A percentile compares a stretch with the other conserved stretches of the same genome.
phyloP scores from a whole-genome alignment of 176 grass and related monocot species.

The Tillandsia leiboldiana region DNA sequence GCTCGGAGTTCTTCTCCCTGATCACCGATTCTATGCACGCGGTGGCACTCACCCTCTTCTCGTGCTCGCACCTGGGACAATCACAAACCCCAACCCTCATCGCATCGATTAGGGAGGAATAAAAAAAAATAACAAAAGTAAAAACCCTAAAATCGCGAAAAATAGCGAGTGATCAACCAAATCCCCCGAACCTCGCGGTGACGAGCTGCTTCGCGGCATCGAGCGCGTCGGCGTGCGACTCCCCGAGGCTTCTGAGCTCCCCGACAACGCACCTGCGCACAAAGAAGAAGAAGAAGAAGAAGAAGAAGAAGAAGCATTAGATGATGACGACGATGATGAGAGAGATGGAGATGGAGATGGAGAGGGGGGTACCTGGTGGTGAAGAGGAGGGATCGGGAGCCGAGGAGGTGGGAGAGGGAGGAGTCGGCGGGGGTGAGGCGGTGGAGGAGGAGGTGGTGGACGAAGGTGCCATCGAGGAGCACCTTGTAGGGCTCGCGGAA shows the following conservation, averaged over 20 bases:
- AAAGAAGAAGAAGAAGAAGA: neutral
- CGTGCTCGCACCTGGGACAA: constrained; percentile 63
- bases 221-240: constrained; percentile 35
- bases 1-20: constrained; percentile 50
- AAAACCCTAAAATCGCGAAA: neutral
- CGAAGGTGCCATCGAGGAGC: constrained; percentile 62
- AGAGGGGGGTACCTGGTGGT: constrained; percentile 38
- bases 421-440: constrained; percentile 43
- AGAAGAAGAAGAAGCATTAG: neutral
- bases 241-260: constrained; percentile 52
- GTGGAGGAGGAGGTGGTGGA: constrained; percentile 60
- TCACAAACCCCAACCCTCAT: constrained; percentile 1
- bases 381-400: constrained; percentile 50
- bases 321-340: neutral
- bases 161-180: neutral
- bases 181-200: constrained; percentile 29
- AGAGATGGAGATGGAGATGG: neutral
- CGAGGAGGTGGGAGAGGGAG: constrained; percentile 47
- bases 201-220: constrained; percentile 46
- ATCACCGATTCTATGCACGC: constrained; percentile 53
- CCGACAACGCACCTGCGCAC: constrained; percentile 40
- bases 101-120: neutral
- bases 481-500: constrained; percentile 80
- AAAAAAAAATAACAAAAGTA: neutral
- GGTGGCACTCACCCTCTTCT: constrained; percentile 51